A percentile compares a stretch with the other conserved stretches of the same genome.
Evolutionary conservation across 2,329 filamentous ascomycete species (phyloP).

Genomic region (Ceratocystis diversiconidia): DNA sequence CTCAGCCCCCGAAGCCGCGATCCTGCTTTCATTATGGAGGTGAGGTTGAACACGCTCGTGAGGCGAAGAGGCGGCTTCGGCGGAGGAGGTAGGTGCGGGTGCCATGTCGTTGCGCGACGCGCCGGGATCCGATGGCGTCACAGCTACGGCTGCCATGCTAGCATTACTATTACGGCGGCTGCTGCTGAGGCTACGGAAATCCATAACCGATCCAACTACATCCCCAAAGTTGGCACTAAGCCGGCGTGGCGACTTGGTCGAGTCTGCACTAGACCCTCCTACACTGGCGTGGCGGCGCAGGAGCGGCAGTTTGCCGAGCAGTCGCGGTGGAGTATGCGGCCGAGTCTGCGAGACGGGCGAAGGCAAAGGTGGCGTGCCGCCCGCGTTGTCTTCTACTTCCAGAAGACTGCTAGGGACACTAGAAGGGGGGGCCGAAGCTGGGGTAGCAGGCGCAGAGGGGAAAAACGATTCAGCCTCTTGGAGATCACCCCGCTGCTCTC

Average conservation of each 20-base stretch:
- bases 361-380: not conserved
- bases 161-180: slow-evolving; percentile 19
- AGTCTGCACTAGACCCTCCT: not conserved
- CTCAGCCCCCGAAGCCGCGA: slow-evolving; percentile 10
- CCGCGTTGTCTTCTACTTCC: not conserved
- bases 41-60: slow-evolving; percentile 16
- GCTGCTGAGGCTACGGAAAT: slow-evolving; percentile 9
- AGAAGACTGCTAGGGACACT: not conserved
- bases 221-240: slow-evolving; percentile 5
- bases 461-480: not conserved
- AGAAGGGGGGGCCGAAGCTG: not conserved
- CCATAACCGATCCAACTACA: not conserved
- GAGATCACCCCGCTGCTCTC: not conserved
- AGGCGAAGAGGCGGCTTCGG: slow-evolving; percentile 10
- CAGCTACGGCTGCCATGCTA: slow-evolving; percentile 6
- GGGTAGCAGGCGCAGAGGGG: not conserved
- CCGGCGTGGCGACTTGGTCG: slow-evolving; percentile 1
- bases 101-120: slow-evolving; percentile 1
- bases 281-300: slow-evolving; percentile 6
- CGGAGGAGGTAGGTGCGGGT: slow-evolving; percentile 12
- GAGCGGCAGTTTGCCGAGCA: slow-evolving; percentile 9
- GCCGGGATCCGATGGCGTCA: not conserved
- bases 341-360: not conserved
- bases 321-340: not conserved
- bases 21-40: slow-evolving; percentile 14